Conservation (phyloP, 257 asterid species). For the Fraxinus americana region DNA sequence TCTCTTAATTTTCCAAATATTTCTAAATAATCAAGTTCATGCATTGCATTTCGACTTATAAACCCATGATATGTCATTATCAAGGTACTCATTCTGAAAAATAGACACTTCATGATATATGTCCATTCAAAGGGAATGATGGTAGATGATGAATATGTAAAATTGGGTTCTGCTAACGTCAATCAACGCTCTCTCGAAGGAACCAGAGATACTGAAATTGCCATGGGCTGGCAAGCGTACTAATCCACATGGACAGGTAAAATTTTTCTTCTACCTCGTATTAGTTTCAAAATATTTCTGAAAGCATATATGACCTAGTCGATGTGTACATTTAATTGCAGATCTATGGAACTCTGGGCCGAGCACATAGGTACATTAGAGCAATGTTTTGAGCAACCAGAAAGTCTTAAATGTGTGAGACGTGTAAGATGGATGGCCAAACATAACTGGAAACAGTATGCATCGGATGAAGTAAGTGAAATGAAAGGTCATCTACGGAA, state of each 20-base stretch:
- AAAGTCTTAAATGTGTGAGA: constrained; percentile 65
- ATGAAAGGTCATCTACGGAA: constrained; percentile 82
- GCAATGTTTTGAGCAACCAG: constrained; percentile 67
- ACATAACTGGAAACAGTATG: constrained; percentile 74
- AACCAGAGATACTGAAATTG: constrained; percentile 87
- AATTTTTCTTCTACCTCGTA: background rate
- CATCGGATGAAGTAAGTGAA: constrained; percentile 52
- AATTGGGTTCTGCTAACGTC: constrained; percentile 90
- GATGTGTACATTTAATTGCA: constrained; percentile 27
- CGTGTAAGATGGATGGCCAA: constrained; percentile 68
- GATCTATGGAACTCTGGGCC: constrained; percentile 81
- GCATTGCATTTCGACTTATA: background rate
- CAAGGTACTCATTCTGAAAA: constrained; percentile 62
- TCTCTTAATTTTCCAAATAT: constrained; percentile 15
- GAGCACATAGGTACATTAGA: constrained; percentile 78
- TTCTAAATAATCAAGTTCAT: background rate
- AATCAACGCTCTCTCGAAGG: constrained; percentile 94
- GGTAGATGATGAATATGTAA: constrained; percentile 84
- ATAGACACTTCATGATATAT: constrained; percentile 80
- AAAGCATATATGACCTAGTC: background rate
- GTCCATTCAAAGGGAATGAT: constrained; percentile 98
- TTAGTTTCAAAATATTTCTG: background rate
- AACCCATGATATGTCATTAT: background rate
- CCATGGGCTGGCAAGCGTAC: constrained; percentile 66
- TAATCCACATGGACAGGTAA: constrained; percentile 85